Base-by-base conservation (phyloP, 352 stramenopile genomes). In the Vaucheria bursata region DNA sequence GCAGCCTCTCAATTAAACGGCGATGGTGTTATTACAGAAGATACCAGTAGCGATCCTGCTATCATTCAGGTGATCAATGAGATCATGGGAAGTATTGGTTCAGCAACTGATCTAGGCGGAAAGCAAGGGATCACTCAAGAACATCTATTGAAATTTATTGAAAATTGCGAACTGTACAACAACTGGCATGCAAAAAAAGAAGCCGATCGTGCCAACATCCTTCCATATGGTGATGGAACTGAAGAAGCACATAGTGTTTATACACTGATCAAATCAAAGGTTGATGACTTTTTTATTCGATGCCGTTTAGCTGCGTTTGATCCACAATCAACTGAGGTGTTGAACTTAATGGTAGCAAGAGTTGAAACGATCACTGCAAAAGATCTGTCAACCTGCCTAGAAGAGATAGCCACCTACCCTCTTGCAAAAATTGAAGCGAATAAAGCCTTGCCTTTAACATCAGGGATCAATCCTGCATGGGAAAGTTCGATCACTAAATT, bases 1-100 rank as follows among this genome's bases (percentile, higher is more conserved):
- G 45, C 45, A 18, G 25, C 45, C 25, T 59, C 45, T 18, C 45
- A 25, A 25, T 59, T 59, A 18, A 59, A 59, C 25, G 45, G 45
- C 18, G 45, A 59, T 59, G 45, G 45, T 59, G 25, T 59, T 59
- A 59, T 59, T 59, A 59, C 45, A 18, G 45, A 59, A 59, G 45
- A 59, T 59, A 18, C 45, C 45, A 59, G 18, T 59, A 59, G 18
- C 45, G 45, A 18, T 59, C 45, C 45, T 18, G 45, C 18, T 18
- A 18, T 18, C 18, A 18, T 59, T 18, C 12, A 59, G 25, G 18
- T 59, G 45, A 18, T 59, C 45, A 59, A 59, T 25, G 45, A 59
- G 25, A 59, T 59, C 45, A 59, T 59, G 18, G 25, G 12, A 18
- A 18, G 45, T 59, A 25, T 59, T 18, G 45, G 45, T 59, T 59